Evolutionary conservation across 2,329 filamentous ascomycete species (phyloP), one percentile per base, ranked within the genome.

Genomic region (Chrysosporium queenslandicum): DNA sequence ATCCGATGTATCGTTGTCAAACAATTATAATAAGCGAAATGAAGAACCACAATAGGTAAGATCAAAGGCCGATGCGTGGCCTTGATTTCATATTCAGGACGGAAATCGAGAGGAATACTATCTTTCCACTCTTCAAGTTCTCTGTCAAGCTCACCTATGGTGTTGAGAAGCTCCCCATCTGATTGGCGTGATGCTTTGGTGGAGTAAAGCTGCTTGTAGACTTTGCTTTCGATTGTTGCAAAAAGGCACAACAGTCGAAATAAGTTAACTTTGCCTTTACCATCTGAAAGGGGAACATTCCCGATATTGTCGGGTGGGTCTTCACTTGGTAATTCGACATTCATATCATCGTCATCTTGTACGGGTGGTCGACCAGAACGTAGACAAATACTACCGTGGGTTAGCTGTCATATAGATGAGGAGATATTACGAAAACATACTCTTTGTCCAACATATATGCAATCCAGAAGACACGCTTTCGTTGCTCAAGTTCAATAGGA

Each of bases 21-120:
- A 62, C 90, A 96, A 67, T 98, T 98, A 74, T 97, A 97, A 69
- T 98, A 98, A 1, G 88, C 85, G 63, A 98, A 94, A 67, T 98
- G 92, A 53, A 98, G 74, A 66, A 95, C 87, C 55, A 95, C 90
- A 49, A 98, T 82, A 59, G 97, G 91, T 18, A 98, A 75, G 18
- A 97, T 90, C n/a, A 97, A 76, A 0, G 91, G 90, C 0, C 89
- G 94, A 66, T 96, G 88, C 0, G 85, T 86, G 0, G 88, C 87
- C 67, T 89, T 90, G 68, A 98, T 97, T 68, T 96, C 90, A 65
- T 96, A 83, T 68, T 97, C 92, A 0, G 92, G 92, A n/a, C 92
- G 81, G 71, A 96, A 97, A 63, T 97, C 92, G 53, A 95, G 78
- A 1, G 92, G 91, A 50, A 98, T 97, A 48, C 78, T 82, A 64